phyloP scores from a whole-genome alignment of 2,329 filamentous ascomycete species.

The Cercospora zeae-maydis region DNA sequence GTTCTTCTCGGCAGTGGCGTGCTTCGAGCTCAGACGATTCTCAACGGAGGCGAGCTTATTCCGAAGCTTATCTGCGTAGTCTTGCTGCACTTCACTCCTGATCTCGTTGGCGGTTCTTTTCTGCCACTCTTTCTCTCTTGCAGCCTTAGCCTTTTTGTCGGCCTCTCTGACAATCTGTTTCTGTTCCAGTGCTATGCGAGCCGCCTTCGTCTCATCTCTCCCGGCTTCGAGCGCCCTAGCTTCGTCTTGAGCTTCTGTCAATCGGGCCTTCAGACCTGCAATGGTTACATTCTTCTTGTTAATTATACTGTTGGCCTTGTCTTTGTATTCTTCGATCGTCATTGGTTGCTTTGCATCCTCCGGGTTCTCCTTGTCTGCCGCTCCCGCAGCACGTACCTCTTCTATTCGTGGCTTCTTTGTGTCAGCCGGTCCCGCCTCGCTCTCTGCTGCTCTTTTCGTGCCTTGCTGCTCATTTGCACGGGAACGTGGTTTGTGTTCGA shows the following conservation, averaged over 20 bases:
- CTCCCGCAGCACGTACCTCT: neutral
- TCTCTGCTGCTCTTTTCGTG: slow-evolving; percentile 3
- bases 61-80: slow-evolving; percentile 3
- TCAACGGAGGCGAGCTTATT: neutral
- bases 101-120: neutral
- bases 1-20: slow-evolving; percentile 5
- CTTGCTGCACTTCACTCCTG: slow-evolving; percentile 8
- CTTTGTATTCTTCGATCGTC: neutral
- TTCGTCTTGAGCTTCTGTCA: neutral
- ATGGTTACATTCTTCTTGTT: neutral
- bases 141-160: slow-evolving; percentile 5
- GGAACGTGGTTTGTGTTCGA: neutral
- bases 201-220: neutral
- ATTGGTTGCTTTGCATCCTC: neutral
- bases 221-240: neutral
- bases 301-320: slow-evolving; percentile 1
- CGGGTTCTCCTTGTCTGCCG: neutral
- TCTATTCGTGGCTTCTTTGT: slow-evolving; percentile 1
- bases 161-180: neutral
- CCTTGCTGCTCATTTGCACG: neutral
- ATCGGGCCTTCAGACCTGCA: neutral
- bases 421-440: neutral
- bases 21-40: slow-evolving; percentile 12
- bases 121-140: neutral
- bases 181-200: neutral